phyloP scores from a whole-genome alignment of 495 filamentous ascomycete genomes.

The Podospora pseudoanserina region DNA sequence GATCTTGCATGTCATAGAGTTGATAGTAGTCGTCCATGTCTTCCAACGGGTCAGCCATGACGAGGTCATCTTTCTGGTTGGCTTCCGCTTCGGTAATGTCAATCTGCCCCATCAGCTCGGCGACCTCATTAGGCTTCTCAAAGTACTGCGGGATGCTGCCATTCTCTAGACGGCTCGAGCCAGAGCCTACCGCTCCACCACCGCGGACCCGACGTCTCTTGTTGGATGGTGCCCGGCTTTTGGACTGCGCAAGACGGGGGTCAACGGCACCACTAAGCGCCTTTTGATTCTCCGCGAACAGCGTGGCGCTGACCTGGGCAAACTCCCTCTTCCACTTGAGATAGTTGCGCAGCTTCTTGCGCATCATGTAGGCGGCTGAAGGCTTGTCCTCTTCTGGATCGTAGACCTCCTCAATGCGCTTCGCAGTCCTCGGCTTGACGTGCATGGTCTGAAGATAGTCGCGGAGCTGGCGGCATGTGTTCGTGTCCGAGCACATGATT shows the following conservation, averaged over 20 bases:
- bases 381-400: slow-evolving; percentile 53
- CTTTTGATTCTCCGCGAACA: slow-evolving; percentile 76
- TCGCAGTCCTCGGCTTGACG: slow-evolving; percentile 53
- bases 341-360: slow-evolving; percentile 80
- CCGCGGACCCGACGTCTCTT: slow-evolving; percentile 89
- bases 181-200: slow-evolving; percentile 56
- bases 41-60: slow-evolving; percentile 76
- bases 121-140: slow-evolving; percentile 47
- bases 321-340: slow-evolving; percentile 90
- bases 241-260: slow-evolving; percentile 41
- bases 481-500: slow-evolving; percentile 91
- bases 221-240: slow-evolving; percentile 63
- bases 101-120: slow-evolving; percentile 61
- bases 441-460: slow-evolving; percentile 93
- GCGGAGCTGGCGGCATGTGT: slow-evolving; percentile 82
- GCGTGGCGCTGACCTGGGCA: slow-evolving; percentile 69
- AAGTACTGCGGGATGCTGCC: slow-evolving; percentile 50
- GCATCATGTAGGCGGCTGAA: slow-evolving; percentile 84
- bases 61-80: slow-evolving; percentile 64
- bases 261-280: slow-evolving; percentile 62
- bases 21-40: slow-evolving; percentile 90
- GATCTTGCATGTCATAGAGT: slow-evolving; percentile 85
- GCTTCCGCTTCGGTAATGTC: slow-evolving; percentile 78
- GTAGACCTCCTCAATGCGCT: slow-evolving; percentile 36
- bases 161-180: slow-evolving; percentile 46